Percentiles rank a stretch among this genome's conserved stretches.
Evolutionary conservation across 768 basidiomycete species (phyloP).

Genomic region (Crepidotus variabilis): DNA sequence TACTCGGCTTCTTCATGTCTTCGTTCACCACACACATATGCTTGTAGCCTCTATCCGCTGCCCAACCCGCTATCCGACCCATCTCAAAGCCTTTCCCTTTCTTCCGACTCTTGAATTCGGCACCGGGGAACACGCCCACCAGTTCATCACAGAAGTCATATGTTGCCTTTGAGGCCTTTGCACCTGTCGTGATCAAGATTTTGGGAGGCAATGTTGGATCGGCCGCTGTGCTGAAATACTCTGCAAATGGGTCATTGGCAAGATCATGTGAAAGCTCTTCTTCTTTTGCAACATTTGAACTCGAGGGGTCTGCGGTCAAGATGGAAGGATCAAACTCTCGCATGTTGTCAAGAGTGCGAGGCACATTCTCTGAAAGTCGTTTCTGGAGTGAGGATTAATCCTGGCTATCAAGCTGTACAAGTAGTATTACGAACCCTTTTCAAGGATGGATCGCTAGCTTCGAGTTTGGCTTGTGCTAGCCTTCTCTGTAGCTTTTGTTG

Average conservation of each 20-base stretch:
- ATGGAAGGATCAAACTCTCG: slow-evolving; percentile 79
- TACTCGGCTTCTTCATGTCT: slow-evolving; percentile 91
- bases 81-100: slow-evolving; percentile 90
- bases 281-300: slow-evolving; percentile 29
- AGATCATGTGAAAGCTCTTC: slow-evolving; percentile 68
- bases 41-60: slow-evolving; percentile 81
- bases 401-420: background rate
- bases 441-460: slow-evolving; percentile 67
- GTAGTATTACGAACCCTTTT: slow-evolving; percentile 60
- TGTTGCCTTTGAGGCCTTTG: slow-evolving; percentile 82
- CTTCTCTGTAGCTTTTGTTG: slow-evolving; percentile 80
- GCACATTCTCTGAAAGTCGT: slow-evolving; percentile 81
- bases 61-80: slow-evolving; percentile 91
- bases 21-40: slow-evolving; percentile 94
- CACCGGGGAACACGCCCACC: slow-evolving; percentile 85
- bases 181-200: slow-evolving; percentile 87
- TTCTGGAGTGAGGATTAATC: slow-evolving; percentile 41
- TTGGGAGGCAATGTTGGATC: slow-evolving; percentile 78
- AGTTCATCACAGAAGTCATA: slow-evolving; percentile 94
- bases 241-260: slow-evolving; percentile 71
- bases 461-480: slow-evolving; percentile 73
- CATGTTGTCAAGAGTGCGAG: slow-evolving; percentile 90
- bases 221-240: slow-evolving; percentile 66
- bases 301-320: slow-evolving; percentile 52
- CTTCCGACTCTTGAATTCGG: slow-evolving; percentile 82